These are phyloP conservation scores for Coemansia aciculifera DNA, from an alignment of 192 early-diverging fungal species.

Conservation along the genomic window DNA sequence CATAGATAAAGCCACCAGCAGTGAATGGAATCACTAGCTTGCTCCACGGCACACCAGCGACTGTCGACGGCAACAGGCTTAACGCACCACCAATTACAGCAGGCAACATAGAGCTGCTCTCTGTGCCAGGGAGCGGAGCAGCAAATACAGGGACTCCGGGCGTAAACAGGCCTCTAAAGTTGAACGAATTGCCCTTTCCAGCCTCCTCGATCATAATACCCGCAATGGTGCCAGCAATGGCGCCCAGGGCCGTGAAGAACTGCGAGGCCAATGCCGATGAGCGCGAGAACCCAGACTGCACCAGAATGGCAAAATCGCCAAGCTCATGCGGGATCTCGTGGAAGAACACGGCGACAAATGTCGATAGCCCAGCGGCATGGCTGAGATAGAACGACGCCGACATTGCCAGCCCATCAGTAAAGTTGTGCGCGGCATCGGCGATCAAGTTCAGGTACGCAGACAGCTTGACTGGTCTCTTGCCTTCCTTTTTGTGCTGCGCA, in stretches of 20 bases:
- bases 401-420: constrained; percentile 84
- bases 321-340: constrained; percentile 91
- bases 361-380: constrained; percentile 79
- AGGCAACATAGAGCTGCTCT: constrained; percentile 12
- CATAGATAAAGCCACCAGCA: constrained; percentile 84
- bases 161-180: constrained; percentile 32
- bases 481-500: constrained; percentile 6
- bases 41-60: constrained; percentile 65
- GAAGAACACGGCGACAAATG: constrained; percentile 82
- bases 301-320: constrained; percentile 85
- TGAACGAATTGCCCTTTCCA: constrained; percentile 46
- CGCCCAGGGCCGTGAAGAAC: constrained; percentile 79
- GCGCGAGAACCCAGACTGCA: constrained; percentile 77
- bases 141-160: constrained; percentile 33
- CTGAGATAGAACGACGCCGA: constrained; percentile 81
- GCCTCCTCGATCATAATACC: constrained; percentile 78
- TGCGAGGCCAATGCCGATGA: constrained; percentile 73
- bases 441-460: constrained; percentile 81
- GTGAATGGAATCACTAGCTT: constrained; percentile 87
- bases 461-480: constrained; percentile 57
- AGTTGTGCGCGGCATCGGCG: constrained; percentile 82
- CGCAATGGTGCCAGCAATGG: constrained; percentile 74
- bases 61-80: constrained; percentile 35
- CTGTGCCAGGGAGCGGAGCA: constrained; percentile 10
- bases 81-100: constrained; percentile 24